Percentiles rank a stretch among this genome's conserved stretches.
Conservation (phyloP, 1,139 yeast species). For the Magnusiomyces sp. region DNA sequence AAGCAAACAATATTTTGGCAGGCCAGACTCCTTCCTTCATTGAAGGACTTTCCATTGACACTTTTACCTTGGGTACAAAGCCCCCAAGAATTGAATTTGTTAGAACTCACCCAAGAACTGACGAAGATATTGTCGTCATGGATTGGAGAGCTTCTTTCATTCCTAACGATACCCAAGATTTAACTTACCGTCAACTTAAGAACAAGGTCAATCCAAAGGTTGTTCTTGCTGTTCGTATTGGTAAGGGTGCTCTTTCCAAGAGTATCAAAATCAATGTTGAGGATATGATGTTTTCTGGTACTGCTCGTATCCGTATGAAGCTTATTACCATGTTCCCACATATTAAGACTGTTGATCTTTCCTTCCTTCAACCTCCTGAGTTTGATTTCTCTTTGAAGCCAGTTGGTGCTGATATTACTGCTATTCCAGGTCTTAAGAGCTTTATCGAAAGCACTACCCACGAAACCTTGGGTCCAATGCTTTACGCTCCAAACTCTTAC, state of each 20-base stretch:
- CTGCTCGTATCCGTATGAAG: conserved; percentile 72
- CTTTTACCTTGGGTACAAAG: conserved; percentile 87
- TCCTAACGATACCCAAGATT: conserved; percentile 80
- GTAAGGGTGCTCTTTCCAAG: conserved; percentile 36
- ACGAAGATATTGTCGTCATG: conserved; percentile 86
- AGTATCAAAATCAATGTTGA: conserved; percentile 36
- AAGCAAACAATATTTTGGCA: conserved; percentile 74
- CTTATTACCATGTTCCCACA: conserved; percentile 90
- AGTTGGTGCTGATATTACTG: conserved; percentile 79
- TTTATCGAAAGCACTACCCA: conserved; percentile 76
- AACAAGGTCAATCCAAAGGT: conserved; percentile 75
- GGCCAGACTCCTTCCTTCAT: conserved; percentile 70
- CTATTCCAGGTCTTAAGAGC: conserved; percentile 77
- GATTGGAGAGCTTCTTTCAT: conserved; percentile 88
- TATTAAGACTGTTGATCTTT: conserved; percentile 77
- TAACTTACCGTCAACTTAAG: conserved; percentile 74
- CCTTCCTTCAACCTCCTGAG: conserved; percentile 75
- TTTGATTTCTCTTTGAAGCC: conserved; percentile 73
- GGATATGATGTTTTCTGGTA: conserved; percentile 52
- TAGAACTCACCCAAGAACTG: conserved; percentile 79
- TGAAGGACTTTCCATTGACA: conserved; percentile 73
- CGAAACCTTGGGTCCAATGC: conserved; percentile 79
- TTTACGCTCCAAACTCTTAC: conserved; percentile 82
- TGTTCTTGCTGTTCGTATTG: conserved; percentile 34
- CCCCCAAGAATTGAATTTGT: conserved; percentile 90